Conservation (phyloP, 257 asterid genomes). For the Scutellaria barbata region DNA sequence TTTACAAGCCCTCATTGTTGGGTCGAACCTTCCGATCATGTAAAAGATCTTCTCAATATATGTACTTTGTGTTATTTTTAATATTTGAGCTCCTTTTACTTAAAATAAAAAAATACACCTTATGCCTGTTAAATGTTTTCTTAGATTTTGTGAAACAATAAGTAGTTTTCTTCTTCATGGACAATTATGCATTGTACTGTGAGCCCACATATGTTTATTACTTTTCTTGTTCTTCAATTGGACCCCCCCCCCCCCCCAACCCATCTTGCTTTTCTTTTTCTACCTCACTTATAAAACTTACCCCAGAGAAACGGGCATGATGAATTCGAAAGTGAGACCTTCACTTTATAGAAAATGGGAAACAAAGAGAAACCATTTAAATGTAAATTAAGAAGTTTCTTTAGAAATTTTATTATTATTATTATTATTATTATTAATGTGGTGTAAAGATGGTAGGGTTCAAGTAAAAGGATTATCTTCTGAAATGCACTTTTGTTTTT, state of each 20-base stretch:
- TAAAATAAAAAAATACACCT: too few species aligned
- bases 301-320: constrained; percentile 23
- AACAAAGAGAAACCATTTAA: constrained; percentile 29
- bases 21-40: too few species aligned
- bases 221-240: too few species aligned
- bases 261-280: not conserved
- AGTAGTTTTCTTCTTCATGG: too few species aligned
- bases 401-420: constrained; percentile 37
- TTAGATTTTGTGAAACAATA: too few species aligned
- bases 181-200: too few species aligned
- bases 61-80: too few species aligned
- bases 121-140: too few species aligned
- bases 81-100: too few species aligned
- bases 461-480: constrained; percentile 48
- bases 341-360: constrained; percentile 42
- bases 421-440: constrained; percentile 23
- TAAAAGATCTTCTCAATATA: too few species aligned
- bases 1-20: too few species aligned
- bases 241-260: not conserved
- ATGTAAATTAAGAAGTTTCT: constrained; percentile 54
- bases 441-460: constrained; percentile 61
- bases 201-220: too few species aligned
- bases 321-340: constrained; percentile 31
- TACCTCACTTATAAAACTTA: not conserved
- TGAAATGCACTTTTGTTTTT: constrained; percentile 43